These are phyloP conservation scores for Chenopodium album DNA, from an alignment of 148 eudicot species.

Conservation along the genomic window DNA sequence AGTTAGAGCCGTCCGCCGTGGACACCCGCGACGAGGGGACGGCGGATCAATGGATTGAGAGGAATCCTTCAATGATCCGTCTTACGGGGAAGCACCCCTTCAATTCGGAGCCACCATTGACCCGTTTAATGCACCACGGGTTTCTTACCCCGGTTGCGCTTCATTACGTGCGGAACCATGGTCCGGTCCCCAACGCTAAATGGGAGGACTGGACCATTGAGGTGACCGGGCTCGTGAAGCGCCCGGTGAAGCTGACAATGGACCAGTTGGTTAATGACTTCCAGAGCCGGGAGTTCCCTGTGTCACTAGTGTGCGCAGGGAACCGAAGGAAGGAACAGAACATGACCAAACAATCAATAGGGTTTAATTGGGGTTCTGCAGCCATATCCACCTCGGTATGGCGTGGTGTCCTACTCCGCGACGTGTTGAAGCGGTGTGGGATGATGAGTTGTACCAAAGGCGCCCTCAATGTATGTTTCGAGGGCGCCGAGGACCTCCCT, in stretches of 20 bases:
- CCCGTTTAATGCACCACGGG: slow-evolving; percentile 87
- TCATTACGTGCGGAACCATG: slow-evolving; percentile 96
- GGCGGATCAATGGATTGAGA: slow-evolving; percentile 78
- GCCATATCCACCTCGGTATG: slow-evolving; percentile 77
- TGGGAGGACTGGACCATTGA: slow-evolving; percentile 88
- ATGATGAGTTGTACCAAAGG: slow-evolving; percentile 49
- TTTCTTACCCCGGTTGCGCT: slow-evolving; percentile 92
- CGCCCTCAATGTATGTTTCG: slow-evolving; percentile 82
- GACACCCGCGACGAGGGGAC: slow-evolving; percentile 73
- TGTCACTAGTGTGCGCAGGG: slow-evolving; percentile 79
- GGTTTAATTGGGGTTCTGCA: slow-evolving; percentile 96
- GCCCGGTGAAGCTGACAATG: slow-evolving; percentile 64
- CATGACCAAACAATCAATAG: slow-evolving; percentile 72
- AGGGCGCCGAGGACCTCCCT: slow-evolving; percentile 90
- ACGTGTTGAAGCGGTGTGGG: slow-evolving; percentile 64
- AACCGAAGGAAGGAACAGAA: slow-evolving; percentile 93
- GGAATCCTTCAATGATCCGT: slow-evolving; percentile 70
- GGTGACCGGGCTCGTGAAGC: slow-evolving; percentile 64
- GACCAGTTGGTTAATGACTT: slow-evolving; percentile 61
- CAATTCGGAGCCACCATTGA: slow-evolving; percentile 81
- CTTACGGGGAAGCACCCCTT: slow-evolving; percentile 97
- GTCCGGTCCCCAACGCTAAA: slow-evolving; percentile 60
- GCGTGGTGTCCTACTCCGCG: slow-evolving; percentile 73
- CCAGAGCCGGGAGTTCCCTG: slow-evolving; percentile 64
- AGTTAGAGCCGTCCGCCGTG: slow-evolving; percentile 52